These are phyloP conservation scores for Sclerotinia minor DNA, from an alignment of 2,329 filamentous ascomycete genomes.

Conservation along the genomic window DNA sequence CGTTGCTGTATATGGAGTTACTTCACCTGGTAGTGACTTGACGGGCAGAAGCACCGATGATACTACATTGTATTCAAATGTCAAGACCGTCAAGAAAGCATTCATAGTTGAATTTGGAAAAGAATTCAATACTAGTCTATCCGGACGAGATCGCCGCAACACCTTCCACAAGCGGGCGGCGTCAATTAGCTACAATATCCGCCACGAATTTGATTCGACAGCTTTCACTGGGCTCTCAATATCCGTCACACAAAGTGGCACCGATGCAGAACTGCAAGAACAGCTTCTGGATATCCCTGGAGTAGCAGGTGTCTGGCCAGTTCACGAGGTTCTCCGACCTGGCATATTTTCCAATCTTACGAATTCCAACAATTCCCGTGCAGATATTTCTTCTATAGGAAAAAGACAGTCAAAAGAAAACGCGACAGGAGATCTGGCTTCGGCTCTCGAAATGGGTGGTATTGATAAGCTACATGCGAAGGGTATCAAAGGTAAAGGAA, in stretches of 20 bases:
- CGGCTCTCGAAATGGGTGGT: conserved; percentile 29
- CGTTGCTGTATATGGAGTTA: conserved; percentile 1
- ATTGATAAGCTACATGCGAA: conserved; percentile 47
- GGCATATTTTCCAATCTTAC: not conserved
- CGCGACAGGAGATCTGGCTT: not conserved
- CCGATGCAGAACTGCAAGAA: conserved; percentile 5
- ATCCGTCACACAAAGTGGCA: not conserved
- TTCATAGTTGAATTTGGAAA: conserved; percentile 18
- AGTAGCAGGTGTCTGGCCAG: conserved; percentile 15
- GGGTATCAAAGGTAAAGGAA: conserved; percentile 49
- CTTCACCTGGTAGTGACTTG: not conserved
- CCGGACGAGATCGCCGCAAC: not conserved
- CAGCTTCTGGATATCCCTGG: conserved; percentile 14
- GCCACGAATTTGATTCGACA: conserved; percentile 22
- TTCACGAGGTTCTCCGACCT: conserved; percentile 14
- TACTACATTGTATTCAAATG: not conserved
- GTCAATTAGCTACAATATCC: conserved; percentile 19
- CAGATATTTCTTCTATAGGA: not conserved
- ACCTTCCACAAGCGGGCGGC: conserved; percentile 20
- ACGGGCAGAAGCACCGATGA: not conserved
- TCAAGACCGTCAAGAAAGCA: conserved; percentile 7
- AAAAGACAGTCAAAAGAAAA: conserved; percentile 8
- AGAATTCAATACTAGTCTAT: not conserved
- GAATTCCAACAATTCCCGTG: not conserved
- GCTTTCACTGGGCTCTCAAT: conserved; percentile 21